These are phyloP conservation scores for Vanilla planifolia DNA, from an alignment of 106 monocot genomes.

Conservation along the genomic window DNA sequence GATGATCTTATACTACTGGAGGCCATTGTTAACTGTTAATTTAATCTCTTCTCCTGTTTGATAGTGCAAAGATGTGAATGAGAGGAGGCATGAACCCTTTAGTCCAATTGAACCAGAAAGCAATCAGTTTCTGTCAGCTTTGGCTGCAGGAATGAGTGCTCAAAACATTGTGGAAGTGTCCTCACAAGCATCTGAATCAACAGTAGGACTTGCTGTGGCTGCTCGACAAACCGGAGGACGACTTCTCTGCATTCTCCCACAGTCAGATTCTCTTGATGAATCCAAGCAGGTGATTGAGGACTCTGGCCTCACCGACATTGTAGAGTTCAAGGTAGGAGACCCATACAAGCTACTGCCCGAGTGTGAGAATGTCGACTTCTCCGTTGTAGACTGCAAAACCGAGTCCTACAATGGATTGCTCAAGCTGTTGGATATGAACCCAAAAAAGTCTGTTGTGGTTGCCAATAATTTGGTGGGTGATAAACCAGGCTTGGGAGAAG, in stretches of 20 bases:
- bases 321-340: slow-evolving; percentile 44
- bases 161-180: slow-evolving; percentile 42
- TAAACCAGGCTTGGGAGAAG: slow-evolving; percentile 20
- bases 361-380: slow-evolving; percentile 49
- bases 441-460: slow-evolving; percentile 29
- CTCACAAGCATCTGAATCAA: slow-evolving; percentile 36
- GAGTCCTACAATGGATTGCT: slow-evolving; percentile 27
- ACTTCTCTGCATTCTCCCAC: slow-evolving; percentile 41
- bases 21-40: too few species aligned
- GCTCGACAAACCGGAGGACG: slow-evolving; percentile 43
- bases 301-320: slow-evolving; percentile 32
- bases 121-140: slow-evolving; percentile 41
- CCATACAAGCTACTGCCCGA: slow-evolving; percentile 29
- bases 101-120: slow-evolving; percentile 22
- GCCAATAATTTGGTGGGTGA: slow-evolving; percentile 31
- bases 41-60: neutral
- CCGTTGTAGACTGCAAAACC: slow-evolving; percentile 38
- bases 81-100: slow-evolving; percentile 14
- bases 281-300: slow-evolving; percentile 30
- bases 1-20: neutral
- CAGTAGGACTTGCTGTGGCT: slow-evolving; percentile 36
- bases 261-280: slow-evolving; percentile 14
- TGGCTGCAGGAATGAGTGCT: slow-evolving; percentile 44
- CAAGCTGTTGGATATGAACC: slow-evolving; percentile 31
- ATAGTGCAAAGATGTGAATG: slow-evolving; percentile 24